These are phyloP conservation scores for Telopea speciosissima DNA, from an alignment of 177 flowering plant genomes.

Conservation along the genomic window DNA sequence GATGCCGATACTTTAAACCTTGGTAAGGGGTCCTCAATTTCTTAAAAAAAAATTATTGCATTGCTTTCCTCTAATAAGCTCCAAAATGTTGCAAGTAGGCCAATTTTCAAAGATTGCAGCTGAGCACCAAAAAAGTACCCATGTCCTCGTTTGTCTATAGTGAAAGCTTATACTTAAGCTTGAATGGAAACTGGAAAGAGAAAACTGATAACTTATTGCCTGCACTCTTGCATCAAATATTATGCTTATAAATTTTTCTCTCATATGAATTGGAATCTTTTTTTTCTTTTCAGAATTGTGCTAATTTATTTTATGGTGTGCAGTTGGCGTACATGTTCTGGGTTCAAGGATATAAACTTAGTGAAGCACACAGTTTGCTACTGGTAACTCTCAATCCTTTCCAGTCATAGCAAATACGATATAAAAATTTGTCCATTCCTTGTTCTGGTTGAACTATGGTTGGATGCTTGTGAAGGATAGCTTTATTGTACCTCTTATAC, in stretches of 20 bases:
- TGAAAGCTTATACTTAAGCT: no score
- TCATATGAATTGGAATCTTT: not conserved
- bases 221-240: not conserved
- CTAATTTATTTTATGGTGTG: conserved; percentile 14
- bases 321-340: conserved; percentile 96
- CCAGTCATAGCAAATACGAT: not conserved
- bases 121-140: no score
- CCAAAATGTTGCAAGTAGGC: no score
- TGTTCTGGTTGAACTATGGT: not conserved
- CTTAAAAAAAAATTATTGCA: no score
- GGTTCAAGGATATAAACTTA: conserved; percentile 84
- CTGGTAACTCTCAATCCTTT: conserved; percentile 41
- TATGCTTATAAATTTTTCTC: not conserved
- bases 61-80: no score
- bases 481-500: not conserved
- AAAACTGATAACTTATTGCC: not conserved
- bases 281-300: not conserved
- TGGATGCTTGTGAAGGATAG: no score
- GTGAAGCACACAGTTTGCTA: conserved; percentile 52
- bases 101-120: no score
- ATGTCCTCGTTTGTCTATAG: no score
- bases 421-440: not conserved
- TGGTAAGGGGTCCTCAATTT: no score
- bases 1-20: no score
- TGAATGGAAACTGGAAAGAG: not conserved